These are phyloP conservation scores for Trichoderma reesei DNA, from an alignment of 495 filamentous ascomycete genomes.

Conservation along the genomic window DNA sequence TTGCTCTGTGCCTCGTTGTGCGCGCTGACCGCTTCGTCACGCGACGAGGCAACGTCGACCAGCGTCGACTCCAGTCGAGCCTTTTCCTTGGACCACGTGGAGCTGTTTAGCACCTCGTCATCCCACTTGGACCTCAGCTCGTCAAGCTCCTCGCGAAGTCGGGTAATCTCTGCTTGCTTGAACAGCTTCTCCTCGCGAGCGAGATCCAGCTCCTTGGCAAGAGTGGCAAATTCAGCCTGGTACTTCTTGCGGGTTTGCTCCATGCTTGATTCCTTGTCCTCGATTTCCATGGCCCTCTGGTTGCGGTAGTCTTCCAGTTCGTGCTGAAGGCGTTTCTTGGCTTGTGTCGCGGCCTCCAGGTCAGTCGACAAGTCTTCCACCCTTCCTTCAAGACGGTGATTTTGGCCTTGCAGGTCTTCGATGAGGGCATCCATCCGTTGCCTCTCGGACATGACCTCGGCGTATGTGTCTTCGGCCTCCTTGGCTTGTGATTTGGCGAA, in stretches of 20 bases:
- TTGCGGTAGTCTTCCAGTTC: slow-evolving; percentile 96
- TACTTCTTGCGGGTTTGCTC: slow-evolving; percentile 98
- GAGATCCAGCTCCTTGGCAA: slow-evolving; percentile 87
- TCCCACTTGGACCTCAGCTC: slow-evolving; percentile 96
- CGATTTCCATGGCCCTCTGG: slow-evolving; percentile 89
- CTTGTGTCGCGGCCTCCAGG: slow-evolving; percentile 72
- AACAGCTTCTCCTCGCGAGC: slow-evolving; percentile 73
- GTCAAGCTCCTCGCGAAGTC: slow-evolving; percentile 87
- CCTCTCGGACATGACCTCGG: slow-evolving; percentile 82
- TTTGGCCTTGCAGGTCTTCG: slow-evolving; percentile 83
- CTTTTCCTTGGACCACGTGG: slow-evolving; percentile 98
- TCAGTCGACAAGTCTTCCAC: slow-evolving; percentile 90
- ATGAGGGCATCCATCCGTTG: slow-evolving; percentile 81
- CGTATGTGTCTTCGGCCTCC: slow-evolving; percentile 86
- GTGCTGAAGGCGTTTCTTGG: slow-evolving; percentile 91
- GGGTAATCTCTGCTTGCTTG: slow-evolving; percentile 54
- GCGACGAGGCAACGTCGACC: slow-evolving; percentile 77
- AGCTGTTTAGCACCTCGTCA: slow-evolving; percentile 94
- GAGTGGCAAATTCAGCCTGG: slow-evolving; percentile 77
- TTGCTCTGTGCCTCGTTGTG: slow-evolving; percentile 93
- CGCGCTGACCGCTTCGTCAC: slow-evolving; percentile 84
- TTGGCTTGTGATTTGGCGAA: slow-evolving; percentile 81
- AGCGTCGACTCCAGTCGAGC: slow-evolving; percentile 81
- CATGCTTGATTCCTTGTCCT: slow-evolving; percentile 92
- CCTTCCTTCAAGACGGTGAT: slow-evolving; percentile 79